Evolutionary conservation across 2,329 filamentous ascomycete species (phyloP), one percentile per base, ranked within the genome.

Genomic region (Cladosporium phlei): DNA sequence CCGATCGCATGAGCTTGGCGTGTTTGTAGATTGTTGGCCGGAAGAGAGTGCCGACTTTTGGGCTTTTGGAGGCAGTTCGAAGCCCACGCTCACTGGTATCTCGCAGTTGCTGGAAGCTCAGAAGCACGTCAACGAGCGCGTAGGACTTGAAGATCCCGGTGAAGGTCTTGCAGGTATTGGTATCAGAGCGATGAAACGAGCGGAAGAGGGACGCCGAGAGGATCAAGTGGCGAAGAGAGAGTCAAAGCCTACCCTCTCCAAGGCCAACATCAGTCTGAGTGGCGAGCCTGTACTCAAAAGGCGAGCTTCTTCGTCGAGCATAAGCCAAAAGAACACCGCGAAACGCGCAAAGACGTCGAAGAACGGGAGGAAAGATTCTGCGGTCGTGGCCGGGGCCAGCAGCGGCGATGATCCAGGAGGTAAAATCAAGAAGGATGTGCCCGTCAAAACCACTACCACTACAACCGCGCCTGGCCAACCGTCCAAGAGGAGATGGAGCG

Each of bases 1-100:
- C 48, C 66, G 71, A 20, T 82, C 80, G 17, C 86, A 91, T 55
- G 87, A 95, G 60, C 75, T 96, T 48, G 88, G 88, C 0, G 65
- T 95, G 9, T 85, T 82, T 48, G 67, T 95, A 2, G 61, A 78
- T 2, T 68, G 78, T 22, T 88, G 91, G 59, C 85, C 88, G 0
- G 70, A 72, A 9, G 72, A 76, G 1, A 75, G 76, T 3, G 76
- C 77, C 2, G 64, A 70, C 12, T 72, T 76, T 3, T 95, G 89
- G 85, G 80, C 86, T 1, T 75, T 95, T 22, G 63, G 64, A 3
- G 59, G 58, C 8, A 64, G 67, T 1, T 6, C 9, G 11, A 17
- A 21, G 14, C 75, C 76, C 1, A 60, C 79, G 2, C 67, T 84
- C 22, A 69, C 82, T 17, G 80, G 82, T 0, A 69, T 78, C 3